These are phyloP conservation scores for Tolypocladium endophyticum DNA, from an alignment of 2,329 filamentous ascomycete genomes.

Conservation along the genomic window DNA sequence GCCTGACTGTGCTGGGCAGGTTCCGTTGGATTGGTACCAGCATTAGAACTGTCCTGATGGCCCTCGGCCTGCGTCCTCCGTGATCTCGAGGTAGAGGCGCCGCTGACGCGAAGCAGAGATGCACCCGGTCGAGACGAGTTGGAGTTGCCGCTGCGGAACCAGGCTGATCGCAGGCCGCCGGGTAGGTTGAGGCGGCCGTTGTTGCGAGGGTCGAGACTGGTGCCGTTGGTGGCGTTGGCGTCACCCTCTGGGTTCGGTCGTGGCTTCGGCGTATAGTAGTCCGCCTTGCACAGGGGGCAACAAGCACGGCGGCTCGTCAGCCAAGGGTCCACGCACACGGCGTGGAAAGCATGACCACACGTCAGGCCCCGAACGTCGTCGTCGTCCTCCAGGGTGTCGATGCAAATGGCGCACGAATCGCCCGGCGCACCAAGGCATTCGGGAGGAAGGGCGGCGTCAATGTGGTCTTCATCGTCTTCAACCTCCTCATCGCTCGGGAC, in stretches of 20 bases:
- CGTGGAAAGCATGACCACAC: slow-evolving; percentile 97
- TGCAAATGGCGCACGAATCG: slow-evolving; percentile 92
- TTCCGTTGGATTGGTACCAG: background rate
- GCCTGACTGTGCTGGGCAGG: background rate
- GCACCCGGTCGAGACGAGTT: background rate
- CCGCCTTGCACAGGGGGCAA: slow-evolving; percentile 94
- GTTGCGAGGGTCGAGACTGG: slow-evolving; percentile 22
- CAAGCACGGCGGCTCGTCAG: slow-evolving; percentile 87
- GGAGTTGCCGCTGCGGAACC: slow-evolving; percentile 16
- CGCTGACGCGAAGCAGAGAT: background rate
- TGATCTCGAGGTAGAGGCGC: slow-evolving; percentile 1
- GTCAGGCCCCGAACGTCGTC: slow-evolving; percentile 90
- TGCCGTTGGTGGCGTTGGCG: slow-evolving; percentile 6
- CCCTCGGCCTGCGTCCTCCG: background rate
- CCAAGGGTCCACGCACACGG: slow-evolving; percentile 92
- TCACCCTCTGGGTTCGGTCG: slow-evolving; percentile 39
- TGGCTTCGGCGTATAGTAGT: slow-evolving; percentile 93
- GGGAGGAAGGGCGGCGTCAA: slow-evolving; percentile 69
- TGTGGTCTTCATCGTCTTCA: slow-evolving; percentile 64
- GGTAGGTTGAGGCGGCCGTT: slow-evolving; percentile 39
- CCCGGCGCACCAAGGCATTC: slow-evolving; percentile 74
- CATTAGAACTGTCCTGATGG: slow-evolving; percentile 4
- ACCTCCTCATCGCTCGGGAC: slow-evolving; percentile 45
- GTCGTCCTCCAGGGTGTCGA: slow-evolving; percentile 87
- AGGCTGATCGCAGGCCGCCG: slow-evolving; percentile 26